phyloP scores from a whole-genome alignment of 495 filamentous ascomycete genomes.

The Staphylotrichum tortipilum region DNA sequence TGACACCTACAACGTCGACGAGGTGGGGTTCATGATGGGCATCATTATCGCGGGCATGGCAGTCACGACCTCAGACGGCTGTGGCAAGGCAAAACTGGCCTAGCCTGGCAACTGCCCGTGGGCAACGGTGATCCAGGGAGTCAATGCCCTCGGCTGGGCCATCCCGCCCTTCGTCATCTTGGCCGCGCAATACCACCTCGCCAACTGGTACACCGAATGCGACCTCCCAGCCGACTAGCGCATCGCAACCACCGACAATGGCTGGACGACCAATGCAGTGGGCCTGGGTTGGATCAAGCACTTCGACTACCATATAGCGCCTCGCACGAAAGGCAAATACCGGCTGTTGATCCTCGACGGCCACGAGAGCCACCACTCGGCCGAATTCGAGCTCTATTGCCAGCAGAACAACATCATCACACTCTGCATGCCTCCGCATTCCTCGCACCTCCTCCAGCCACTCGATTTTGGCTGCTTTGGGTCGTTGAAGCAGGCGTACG shows the following conservation, averaged over 20 bases:
- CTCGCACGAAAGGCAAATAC: constrained; percentile 5
- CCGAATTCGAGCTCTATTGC: constrained; percentile 20
- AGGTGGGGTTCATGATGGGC: no score
- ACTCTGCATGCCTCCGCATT: constrained; percentile 11
- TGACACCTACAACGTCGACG: no score
- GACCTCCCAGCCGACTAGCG: constrained; percentile 85
- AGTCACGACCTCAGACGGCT: no score
- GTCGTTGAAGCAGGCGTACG: not conserved
- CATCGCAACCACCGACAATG: constrained; percentile 10
- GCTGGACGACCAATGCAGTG: constrained; percentile 7
- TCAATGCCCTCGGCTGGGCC: constrained; percentile 59
- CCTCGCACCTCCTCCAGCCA: not conserved
- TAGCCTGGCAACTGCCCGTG: no score
- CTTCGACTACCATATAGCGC: constrained; percentile 1
- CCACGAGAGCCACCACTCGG: constrained; percentile 12
- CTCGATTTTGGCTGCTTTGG: not conserved
- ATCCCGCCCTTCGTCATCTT: constrained; percentile 69
- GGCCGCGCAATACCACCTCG: constrained; percentile 84
- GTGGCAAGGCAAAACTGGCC: no score
- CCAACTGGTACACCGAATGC: constrained; percentile 75
- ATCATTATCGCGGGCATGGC: no score
- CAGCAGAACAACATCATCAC: constrained; percentile 23
- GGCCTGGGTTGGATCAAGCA: constrained; percentile 8
- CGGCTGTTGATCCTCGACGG: constrained; percentile 17
- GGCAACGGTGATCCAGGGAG: no score